These are phyloP conservation scores for Aureobasidium sp. DNA, from an alignment of 2,329 filamentous ascomycete species.

Conservation along the genomic window DNA sequence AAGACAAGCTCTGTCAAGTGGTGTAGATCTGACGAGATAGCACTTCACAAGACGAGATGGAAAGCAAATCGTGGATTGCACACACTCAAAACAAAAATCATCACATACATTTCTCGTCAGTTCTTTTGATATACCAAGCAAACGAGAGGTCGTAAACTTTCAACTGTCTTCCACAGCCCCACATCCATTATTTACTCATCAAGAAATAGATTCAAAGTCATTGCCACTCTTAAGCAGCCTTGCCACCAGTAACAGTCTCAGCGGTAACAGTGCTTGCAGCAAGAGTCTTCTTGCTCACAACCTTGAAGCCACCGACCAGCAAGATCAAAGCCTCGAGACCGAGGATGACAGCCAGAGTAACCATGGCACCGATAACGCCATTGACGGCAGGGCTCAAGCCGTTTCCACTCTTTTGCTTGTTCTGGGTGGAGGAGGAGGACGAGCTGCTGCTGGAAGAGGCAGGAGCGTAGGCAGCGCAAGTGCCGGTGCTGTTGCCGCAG, in stretches of 20 bases:
- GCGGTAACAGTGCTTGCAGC: conserved; percentile 5
- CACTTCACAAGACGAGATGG: too few relatives aligned
- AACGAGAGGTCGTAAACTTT: background rate
- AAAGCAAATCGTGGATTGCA: too few relatives aligned
- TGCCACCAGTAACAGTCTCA: background rate
- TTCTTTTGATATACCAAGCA: background rate
- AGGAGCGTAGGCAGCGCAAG: conserved; percentile 47
- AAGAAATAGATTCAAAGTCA: too few relatives aligned
- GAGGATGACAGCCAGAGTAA: conserved; percentile 56
- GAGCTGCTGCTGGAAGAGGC: conserved; percentile 16
- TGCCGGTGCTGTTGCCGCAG: conserved; percentile 64
- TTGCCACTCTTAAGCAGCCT: background rate
- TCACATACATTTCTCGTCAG: background rate
- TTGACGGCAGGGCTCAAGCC: conserved; percentile 63
- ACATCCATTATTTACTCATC: too few relatives aligned
- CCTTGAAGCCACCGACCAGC: conserved; percentile 47
- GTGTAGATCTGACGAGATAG: too few relatives aligned
- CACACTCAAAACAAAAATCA: too few relatives aligned
- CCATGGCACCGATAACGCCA: conserved; percentile 69
- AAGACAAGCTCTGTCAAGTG: too few relatives aligned
- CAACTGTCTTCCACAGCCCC: background rate
- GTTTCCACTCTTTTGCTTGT: conserved; percentile 21
- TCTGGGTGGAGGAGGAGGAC: conserved; percentile 14
- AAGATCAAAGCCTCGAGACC: conserved; percentile 47
- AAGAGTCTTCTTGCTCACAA: conserved; percentile 48